Base-by-base conservation (phyloP, 371 early-diverging fungal genomes). In the Mucor saturninus region DNA sequence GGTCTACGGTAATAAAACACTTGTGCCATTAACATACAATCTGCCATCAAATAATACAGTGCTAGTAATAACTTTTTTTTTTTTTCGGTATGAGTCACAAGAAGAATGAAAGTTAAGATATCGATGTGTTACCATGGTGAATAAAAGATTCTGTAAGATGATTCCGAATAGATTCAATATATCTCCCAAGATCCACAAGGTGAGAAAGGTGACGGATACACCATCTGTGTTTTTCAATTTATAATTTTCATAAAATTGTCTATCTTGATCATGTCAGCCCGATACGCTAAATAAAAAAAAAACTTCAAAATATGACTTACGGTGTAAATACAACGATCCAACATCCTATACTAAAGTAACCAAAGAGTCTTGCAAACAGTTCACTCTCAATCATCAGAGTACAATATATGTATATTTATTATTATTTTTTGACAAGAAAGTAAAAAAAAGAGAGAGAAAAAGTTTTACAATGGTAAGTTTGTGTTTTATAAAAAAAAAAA, bases 181-280 rank as follows among this genome's bases (percentile, higher is more conserved):
- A 67, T 95, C 96, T 10, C 95, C 96, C 2, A 86, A 73, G 11
- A 93, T 77, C 96, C 96, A 95, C 45, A 89, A 80, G 29, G 82
- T 67, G 2, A 95, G 66, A 59, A 94, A 93, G 0, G 69, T 62
- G 26, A 89, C 54, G 21, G 91, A 88, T 35, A 95, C 76, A 26
- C 87, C 88, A 51, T 88, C 85, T 29, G 88, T 83, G 30, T 83
- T 83, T 59, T 86, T 77, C 10, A 76, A 68, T 54, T 68, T 73
- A 62, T 82, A 91, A 68, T 91, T 92, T 64, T 79, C 77, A 55
- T 77, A 83, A 26, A 88, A 69, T 78, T 89, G 89, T 57, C 89
- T 89, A 46, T 10, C 1, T 46, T 46, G n/a, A 29, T 46, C 6
- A 35, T 35, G 8, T 35, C 35, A 35, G 35, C 35, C n/a, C 11